These are phyloP conservation scores for Adansonia rubrostipa DNA, from an alignment of 441 rosid species.

Conservation along the genomic window DNA sequence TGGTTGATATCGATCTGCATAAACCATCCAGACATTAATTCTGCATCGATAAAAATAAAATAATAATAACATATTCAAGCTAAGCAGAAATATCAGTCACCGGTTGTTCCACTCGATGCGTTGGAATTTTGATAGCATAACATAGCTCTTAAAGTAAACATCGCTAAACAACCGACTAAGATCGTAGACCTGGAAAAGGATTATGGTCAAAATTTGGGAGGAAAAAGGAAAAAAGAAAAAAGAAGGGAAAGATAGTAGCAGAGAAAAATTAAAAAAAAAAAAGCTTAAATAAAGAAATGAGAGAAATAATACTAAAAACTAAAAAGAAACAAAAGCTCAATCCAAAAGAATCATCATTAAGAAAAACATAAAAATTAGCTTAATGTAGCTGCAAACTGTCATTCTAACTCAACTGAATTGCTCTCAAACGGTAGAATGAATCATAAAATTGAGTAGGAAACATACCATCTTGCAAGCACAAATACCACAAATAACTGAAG, in stretches of 20 bases:
- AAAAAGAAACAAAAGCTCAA: not conserved
- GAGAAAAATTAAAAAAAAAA: not conserved
- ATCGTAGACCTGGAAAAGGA: conserved; percentile 53
- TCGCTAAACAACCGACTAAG: conserved; percentile 52
- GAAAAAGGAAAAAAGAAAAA: not conserved
- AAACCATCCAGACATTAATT: conserved; percentile 6
- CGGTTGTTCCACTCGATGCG: conserved; percentile 74
- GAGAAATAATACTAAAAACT: not conserved
- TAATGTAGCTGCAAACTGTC: not conserved
- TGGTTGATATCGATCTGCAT: conserved; percentile 67
- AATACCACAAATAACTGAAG: conserved; percentile 53
- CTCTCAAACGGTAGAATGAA: conserved; percentile 1
- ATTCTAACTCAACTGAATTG: not conserved
- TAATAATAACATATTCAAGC: conserved; percentile 5
- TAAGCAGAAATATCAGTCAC: conserved; percentile 37
- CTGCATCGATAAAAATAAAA: not conserved
- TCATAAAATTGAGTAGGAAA: conserved; percentile 4
- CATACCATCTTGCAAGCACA: conserved; percentile 57
- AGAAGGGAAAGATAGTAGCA: not conserved
- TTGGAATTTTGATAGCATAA: conserved; percentile 53
- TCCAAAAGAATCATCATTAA: not conserved
- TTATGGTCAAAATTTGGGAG: not conserved
- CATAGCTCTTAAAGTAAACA: conserved; percentile 54
- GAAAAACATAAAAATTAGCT: not conserved
- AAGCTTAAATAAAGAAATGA: not conserved